Conservation (phyloP, 768 basidiomycete genomes). For the Russula ochroleuca region DNA sequence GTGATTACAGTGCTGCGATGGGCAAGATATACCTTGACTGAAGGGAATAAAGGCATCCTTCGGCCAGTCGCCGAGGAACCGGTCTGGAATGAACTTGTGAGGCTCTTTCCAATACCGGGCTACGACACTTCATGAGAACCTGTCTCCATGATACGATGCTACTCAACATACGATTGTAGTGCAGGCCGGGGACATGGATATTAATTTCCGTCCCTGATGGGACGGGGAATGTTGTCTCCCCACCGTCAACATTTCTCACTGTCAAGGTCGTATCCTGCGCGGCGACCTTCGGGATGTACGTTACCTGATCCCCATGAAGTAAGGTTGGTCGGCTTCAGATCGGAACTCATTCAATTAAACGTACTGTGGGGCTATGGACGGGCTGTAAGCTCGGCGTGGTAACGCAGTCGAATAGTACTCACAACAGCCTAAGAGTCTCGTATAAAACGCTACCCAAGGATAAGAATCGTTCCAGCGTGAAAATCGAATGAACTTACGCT, state of each 20-base stretch:
- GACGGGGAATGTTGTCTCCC: slow-evolving; percentile 39
- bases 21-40: slow-evolving; percentile 24
- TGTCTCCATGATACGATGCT: not conserved
- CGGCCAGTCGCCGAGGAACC: slow-evolving; percentile 36
- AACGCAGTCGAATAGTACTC: not conserved
- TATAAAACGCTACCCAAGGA: slow-evolving; percentile 40
- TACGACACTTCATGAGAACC: slow-evolving; percentile 25
- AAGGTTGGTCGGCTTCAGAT: not conserved
- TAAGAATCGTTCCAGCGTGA: not conserved
- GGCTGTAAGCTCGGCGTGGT: not conserved
- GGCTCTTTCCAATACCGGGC: slow-evolving; percentile 57
- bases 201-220: slow-evolving; percentile 41
- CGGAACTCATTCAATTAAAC: not conserved
- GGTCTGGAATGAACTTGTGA: slow-evolving; percentile 40
- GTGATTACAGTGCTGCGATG: not conserved
- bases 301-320: slow-evolving; percentile 37
- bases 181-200: slow-evolving; percentile 41
- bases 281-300: slow-evolving; percentile 43
- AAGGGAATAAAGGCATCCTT: slow-evolving; percentile 37
- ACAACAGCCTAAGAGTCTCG: slow-evolving; percentile 46
- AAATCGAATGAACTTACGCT: slow-evolving; percentile 1
- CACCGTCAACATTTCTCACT: slow-evolving; percentile 37
- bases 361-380: slow-evolving; percentile 13
- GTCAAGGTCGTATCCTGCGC: slow-evolving; percentile 45
- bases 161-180: slow-evolving; percentile 46